Conservation (phyloP, 2,329 filamentous ascomycete genomes). For the Apiospora aurea region DNA sequence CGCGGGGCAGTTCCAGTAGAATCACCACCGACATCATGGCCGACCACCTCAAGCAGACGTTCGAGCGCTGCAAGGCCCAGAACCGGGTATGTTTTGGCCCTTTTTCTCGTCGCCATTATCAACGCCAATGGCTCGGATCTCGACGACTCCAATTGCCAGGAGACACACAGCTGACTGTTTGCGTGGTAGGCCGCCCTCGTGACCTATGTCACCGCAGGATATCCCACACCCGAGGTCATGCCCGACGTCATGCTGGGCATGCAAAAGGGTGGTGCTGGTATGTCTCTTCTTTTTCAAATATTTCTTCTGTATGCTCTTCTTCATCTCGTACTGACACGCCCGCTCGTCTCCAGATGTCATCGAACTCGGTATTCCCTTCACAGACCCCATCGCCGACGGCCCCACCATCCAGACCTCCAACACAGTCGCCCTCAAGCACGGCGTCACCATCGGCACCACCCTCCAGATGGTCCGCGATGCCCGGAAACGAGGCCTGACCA, state of each 20-base stretch:
- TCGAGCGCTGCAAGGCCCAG: conserved; percentile 65
- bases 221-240: conserved; percentile 81
- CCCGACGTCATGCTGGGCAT: conserved; percentile 85
- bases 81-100: conserved; percentile 56
- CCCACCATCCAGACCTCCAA: conserved; percentile 97
- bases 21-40: conserved; percentile 20
- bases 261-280: conserved; percentile 91
- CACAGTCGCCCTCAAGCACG: conserved; percentile 87
- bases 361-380: conserved; percentile 95
- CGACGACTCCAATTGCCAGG: conserved; percentile 23
- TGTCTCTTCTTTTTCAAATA: conserved; percentile 35
- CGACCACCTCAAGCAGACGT: conserved; percentile 60
- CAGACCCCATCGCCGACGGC: conserved; percentile 96
- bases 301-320: neutral
- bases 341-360: conserved; percentile 74
- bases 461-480: conserved; percentile 86
- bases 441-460: conserved; percentile 81
- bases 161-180: conserved; percentile 32
- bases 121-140: conserved; percentile 8
- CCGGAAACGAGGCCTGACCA: conserved; percentile 76
- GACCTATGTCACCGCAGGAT: conserved; percentile 96
- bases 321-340: conserved; percentile 29
- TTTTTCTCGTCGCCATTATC: neutral
- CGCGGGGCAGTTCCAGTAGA: conserved; percentile 4
- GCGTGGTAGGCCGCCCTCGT: conserved; percentile 77